Conservation (phyloP, 176 grass and related monocot species). For the Zoysia japonica region DNA sequence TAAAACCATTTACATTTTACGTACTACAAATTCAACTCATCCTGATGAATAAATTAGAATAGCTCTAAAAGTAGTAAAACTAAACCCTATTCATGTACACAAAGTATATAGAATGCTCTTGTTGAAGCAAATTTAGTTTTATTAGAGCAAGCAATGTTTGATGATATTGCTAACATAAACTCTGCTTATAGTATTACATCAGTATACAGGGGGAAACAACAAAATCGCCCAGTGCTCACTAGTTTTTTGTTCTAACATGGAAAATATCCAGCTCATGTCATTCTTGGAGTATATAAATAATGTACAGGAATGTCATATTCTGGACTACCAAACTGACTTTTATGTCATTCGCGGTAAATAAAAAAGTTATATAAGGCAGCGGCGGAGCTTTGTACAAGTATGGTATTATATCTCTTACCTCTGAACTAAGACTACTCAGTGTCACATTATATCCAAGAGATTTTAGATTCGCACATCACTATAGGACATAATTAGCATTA, state of each 20-base stretch:
- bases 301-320: background rate
- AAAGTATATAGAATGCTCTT: background rate
- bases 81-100: background rate
- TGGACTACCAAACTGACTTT: background rate
- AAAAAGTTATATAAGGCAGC: slow-evolving; percentile 1
- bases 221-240: background rate
- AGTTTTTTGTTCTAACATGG: slow-evolving; percentile 1
- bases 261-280: background rate
- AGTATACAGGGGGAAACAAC: background rate
- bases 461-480: background rate
- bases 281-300: slow-evolving; percentile 26
- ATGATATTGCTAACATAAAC: background rate
- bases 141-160: background rate
- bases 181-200: background rate
- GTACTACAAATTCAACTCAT: background rate
- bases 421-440: background rate
- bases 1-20: background rate
- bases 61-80: background rate
- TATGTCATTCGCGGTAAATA: background rate
- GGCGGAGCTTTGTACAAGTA: background rate
- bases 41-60: slow-evolving; percentile 8
- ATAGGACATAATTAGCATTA: background rate
- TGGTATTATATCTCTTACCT: background rate
- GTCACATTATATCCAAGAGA: background rate
- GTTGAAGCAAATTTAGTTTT: background rate